A percentile compares a stretch with the other conserved stretches of the same genome.
Conservation (phyloP, 108 stramenopile genomes). For the Nitzschia sp. region DNA sequence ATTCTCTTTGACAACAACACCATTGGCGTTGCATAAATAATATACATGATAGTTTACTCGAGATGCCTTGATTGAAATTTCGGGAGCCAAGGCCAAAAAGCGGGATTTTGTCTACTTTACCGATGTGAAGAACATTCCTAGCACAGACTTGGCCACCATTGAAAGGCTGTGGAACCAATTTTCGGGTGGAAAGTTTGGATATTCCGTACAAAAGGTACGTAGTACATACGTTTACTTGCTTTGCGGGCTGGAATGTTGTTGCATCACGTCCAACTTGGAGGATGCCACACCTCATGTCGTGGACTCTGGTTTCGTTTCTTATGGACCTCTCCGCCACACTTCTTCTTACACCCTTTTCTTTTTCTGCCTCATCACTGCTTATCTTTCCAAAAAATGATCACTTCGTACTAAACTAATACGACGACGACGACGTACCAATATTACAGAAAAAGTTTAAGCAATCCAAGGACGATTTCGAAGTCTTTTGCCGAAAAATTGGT, state of each 20-base stretch:
- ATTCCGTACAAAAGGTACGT: constrained; percentile 90
- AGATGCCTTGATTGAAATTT: constrained; percentile 90
- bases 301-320: too few relatives aligned
- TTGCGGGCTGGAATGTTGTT: too few relatives aligned
- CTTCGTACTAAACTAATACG: too few relatives aligned
- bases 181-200: constrained; percentile 95
- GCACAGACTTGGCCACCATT: constrained; percentile 92
- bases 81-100: constrained; percentile 85
- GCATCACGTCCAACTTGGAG: too few relatives aligned
- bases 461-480: constrained; percentile 91
- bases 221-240: too few relatives aligned
- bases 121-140: constrained; percentile 91
- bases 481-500: constrained; percentile 92
- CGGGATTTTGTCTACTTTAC: constrained; percentile 97
- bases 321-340: too few relatives aligned
- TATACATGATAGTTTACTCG: constrained; percentile 90
- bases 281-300: too few relatives aligned
- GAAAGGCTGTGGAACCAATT: constrained; percentile 94
- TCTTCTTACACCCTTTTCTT: neutral
- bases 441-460: constrained; percentile 80
- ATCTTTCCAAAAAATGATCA: too few relatives aligned
- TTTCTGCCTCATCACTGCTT: too few relatives aligned
- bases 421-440: too few relatives aligned
- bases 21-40: neutral
- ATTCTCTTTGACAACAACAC: neutral